A percentile compares a stretch with the other conserved stretches of the same genome.
Conservation (phyloP, 345 rosid genomes). For the Nephelium lappaceum region DNA sequence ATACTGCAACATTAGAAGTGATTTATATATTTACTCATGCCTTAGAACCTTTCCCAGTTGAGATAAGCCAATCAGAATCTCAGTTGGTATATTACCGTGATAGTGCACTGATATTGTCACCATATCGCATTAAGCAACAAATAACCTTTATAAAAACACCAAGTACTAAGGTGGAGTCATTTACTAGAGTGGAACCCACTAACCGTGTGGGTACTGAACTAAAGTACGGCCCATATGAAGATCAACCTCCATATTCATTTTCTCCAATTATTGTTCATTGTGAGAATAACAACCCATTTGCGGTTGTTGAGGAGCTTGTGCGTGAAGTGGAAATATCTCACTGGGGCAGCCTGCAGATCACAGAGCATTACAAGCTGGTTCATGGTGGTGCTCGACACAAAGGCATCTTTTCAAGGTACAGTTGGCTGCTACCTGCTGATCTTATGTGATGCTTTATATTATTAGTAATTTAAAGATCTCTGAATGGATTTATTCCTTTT, state of each 20-base stretch:
- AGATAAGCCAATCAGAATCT: constrained; percentile 91
- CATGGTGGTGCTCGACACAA: constrained; percentile 97
- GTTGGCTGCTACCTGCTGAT: constrained; percentile 21
- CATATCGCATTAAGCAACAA: constrained; percentile 80
- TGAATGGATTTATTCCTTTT: background rate
- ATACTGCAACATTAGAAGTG: constrained; percentile 76
- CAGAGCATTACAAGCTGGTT: constrained; percentile 81
- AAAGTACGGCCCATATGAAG: constrained; percentile 91
- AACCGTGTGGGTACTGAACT: constrained; percentile 72
- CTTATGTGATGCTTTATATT: background rate
- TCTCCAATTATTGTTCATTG: constrained; percentile 81
- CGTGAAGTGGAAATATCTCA: constrained; percentile 96
- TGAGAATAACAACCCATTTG: constrained; percentile 94
- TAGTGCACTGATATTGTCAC: constrained; percentile 75
- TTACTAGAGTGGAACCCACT: constrained; percentile 82
- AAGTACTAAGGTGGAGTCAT: constrained; percentile 82
- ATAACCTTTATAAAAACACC: constrained; percentile 80
- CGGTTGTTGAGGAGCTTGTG: constrained; percentile 96
- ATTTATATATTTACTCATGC: constrained; percentile 78
- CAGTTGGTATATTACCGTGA: constrained; percentile 89
- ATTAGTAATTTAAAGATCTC: background rate
- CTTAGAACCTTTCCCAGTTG: constrained; percentile 88
- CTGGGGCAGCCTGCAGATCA: constrained; percentile 95
- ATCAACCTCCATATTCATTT: constrained; percentile 66
- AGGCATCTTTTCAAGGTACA: constrained; percentile 93